Evolutionary conservation across 2,329 filamentous ascomycete species (phyloP).

Genomic region (Pestalotiopsis sp.): DNA sequence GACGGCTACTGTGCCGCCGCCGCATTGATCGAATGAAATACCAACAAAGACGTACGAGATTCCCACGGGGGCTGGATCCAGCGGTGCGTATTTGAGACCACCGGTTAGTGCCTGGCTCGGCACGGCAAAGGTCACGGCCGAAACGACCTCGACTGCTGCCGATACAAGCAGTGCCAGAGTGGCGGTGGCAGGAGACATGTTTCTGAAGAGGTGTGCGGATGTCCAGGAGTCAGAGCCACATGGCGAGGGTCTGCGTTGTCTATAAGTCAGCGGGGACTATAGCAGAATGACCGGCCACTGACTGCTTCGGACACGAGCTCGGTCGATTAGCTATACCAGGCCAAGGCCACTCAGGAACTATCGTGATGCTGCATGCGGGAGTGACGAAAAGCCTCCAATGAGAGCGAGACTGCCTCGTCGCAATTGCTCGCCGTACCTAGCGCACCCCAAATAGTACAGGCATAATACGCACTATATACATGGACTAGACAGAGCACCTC

Average conservation of each 20-base stretch:
- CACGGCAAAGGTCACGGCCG: slow-evolving; percentile 28
- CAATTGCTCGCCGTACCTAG: neutral
- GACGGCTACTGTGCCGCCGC: too few species aligned
- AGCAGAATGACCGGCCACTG: too few species aligned
- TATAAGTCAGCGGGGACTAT: too few species aligned
- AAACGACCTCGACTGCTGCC: neutral
- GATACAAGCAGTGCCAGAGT: neutral
- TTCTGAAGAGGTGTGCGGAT: neutral
- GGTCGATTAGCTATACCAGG: too few species aligned
- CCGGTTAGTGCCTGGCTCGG: slow-evolving; percentile 20
- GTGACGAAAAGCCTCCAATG: slow-evolving; percentile 4
- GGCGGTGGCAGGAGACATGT: neutral
- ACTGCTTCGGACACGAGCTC: too few species aligned
- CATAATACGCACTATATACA: neutral
- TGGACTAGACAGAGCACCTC: neutral
- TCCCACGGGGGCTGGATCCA: slow-evolving; percentile 41
- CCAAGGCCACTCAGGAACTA: too few species aligned
- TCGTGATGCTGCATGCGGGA: neutral
- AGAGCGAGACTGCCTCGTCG: neutral
- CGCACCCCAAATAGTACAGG: neutral
- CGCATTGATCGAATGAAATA: too few species aligned
- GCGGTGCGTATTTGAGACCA: slow-evolving; percentile 23
- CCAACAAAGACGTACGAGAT: slow-evolving; percentile 40
- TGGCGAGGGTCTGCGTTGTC: neutral
- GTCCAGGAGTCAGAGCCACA: neutral